These are phyloP conservation scores for Ploettnerulaceae sp. DNA, from an alignment of 2,329 filamentous ascomycete genomes.

Conservation along the genomic window DNA sequence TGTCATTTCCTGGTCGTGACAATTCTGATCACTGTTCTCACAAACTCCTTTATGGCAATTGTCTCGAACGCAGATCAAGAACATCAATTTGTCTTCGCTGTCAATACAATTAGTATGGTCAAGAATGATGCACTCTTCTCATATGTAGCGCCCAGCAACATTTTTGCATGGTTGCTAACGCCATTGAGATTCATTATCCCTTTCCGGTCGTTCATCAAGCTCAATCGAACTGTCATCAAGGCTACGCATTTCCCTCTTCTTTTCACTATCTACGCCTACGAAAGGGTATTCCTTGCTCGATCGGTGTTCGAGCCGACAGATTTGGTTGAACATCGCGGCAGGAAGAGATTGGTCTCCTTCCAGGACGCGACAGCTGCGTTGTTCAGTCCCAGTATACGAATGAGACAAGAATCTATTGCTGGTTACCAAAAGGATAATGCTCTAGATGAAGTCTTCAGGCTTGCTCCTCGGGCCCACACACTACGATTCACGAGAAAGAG, in stretches of 20 bases:
- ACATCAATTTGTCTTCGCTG: conserved; percentile 87
- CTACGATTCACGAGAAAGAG: conserved; percentile 55
- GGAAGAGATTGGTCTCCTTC: conserved; percentile 50
- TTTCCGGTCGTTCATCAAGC: conserved; percentile 72
- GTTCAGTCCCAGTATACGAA: conserved; percentile 67
- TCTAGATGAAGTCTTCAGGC: conserved; percentile 84
- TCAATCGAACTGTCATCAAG: conserved; percentile 91
- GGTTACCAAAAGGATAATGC: conserved; percentile 87
- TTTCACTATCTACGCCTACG: conserved; percentile 82
- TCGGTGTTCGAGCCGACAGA: conserved; percentile 79
- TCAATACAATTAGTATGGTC: conserved; percentile 96
- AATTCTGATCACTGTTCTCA: conserved; percentile 91
- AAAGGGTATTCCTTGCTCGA: conserved; percentile 70
- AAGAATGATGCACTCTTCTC: conserved; percentile 97
- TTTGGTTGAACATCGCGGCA: conserved; percentile 64
- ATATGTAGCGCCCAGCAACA: conserved; percentile 86
- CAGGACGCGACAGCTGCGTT: conserved; percentile 51
- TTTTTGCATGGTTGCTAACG: conserved; percentile 84
- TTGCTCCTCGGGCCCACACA: conserved; percentile 57
- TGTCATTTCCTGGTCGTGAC: conserved; percentile 95
- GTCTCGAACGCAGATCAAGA: conserved; percentile 91
- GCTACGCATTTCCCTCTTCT: conserved; percentile 83
- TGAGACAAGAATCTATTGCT: conserved; percentile 80
- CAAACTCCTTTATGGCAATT: conserved; percentile 93
- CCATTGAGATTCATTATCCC: conserved; percentile 77